These are phyloP conservation scores for Rhizomucor pusillus DNA, from an alignment of 371 early-diverging fungal genomes.

Conservation along the genomic window DNA sequence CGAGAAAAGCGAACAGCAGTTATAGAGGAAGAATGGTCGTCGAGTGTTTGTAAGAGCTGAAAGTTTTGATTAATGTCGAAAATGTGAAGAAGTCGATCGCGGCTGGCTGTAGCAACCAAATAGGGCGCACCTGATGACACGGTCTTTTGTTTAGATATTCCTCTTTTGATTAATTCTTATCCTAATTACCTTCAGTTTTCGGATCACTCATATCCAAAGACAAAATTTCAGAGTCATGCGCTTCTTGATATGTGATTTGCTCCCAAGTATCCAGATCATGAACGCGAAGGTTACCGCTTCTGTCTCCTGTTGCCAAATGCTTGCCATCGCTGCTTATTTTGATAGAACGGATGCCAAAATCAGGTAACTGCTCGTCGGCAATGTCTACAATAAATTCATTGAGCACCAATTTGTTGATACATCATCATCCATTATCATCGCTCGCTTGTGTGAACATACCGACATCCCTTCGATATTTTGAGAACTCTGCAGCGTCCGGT, in stretches of 20 bases:
- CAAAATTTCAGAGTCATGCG: slow-evolving; percentile 83
- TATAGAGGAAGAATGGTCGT: slow-evolving; percentile 86
- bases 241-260: slow-evolving; percentile 69
- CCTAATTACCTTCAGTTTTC: slow-evolving; percentile 11
- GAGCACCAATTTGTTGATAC: no score
- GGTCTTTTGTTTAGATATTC: background rate
- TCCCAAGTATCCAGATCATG: slow-evolving; percentile 61
- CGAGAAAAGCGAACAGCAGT: slow-evolving; percentile 72
- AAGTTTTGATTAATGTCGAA: slow-evolving; percentile 64
- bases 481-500: slow-evolving; percentile 40
- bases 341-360: slow-evolving; percentile 69
- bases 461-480: slow-evolving; percentile 29
- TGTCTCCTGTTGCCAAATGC: slow-evolving; percentile 75
- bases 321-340: slow-evolving; percentile 69
- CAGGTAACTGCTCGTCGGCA: slow-evolving; percentile 42
- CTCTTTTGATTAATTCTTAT: background rate
- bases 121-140: slow-evolving; percentile 29
- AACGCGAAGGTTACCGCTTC: slow-evolving; percentile 72
- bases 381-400: slow-evolving; percentile 13
- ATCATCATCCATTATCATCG: background rate
- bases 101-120: slow-evolving; percentile 74
- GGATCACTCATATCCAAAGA: slow-evolving; percentile 70
- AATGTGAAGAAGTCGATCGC: slow-evolving; percentile 81
- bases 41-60: slow-evolving; percentile 73
- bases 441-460: slow-evolving; percentile 19